Evolutionary conservation across 306 rosid species (phyloP), one percentile per base, ranked within the genome.

Genomic region (Cicer cuneatum): DNA sequence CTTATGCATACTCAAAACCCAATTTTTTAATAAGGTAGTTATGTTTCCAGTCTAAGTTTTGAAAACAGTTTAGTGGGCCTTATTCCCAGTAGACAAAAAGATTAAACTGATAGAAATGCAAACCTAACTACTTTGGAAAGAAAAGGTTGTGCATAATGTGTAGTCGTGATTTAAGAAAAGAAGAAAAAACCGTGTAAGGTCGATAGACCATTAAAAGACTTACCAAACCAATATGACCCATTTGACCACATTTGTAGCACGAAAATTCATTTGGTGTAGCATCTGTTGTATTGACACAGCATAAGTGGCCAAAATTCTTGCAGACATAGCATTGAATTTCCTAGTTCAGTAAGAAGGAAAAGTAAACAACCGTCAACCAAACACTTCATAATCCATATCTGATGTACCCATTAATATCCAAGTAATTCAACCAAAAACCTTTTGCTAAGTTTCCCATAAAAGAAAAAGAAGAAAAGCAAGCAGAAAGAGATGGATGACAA

Each of bases 151-250:
- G 8, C 33, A 10, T 10, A 53, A 47, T 46, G 43, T 41, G 13
- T 14, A 10, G 46, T 10, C 47, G 1, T 41, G 66, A 66, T 41
- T 29, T n/a, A 21, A 39, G 12, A 33, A n/a, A 59, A 46, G 13
- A 33, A n/a, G 45, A 46, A 15, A 19, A 48, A 0, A 8, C 15
- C 33, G 33, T 16, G 5, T 37, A 76, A 46, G 14, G 39, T 35
- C 53, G 52, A 70, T 38, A 58, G 46, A 18, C 16, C 67, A 62
- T 18, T 69, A 52, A 47, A 42, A 40, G 61, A 81, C 96, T 85
- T 84, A 94, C 99, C 98, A 83, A 77, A 71, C 99, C 98, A 24
- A 91, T 81, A 76, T 94, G 99, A 12, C 99, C 99, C 72, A 81
- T 45, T 60, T 77, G 81, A 56, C 99, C 98, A 66, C 99, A 94